Evolutionary conservation across 768 basidiomycete genomes (phyloP).

Genomic region (Dacryopinax primogenitus): DNA sequence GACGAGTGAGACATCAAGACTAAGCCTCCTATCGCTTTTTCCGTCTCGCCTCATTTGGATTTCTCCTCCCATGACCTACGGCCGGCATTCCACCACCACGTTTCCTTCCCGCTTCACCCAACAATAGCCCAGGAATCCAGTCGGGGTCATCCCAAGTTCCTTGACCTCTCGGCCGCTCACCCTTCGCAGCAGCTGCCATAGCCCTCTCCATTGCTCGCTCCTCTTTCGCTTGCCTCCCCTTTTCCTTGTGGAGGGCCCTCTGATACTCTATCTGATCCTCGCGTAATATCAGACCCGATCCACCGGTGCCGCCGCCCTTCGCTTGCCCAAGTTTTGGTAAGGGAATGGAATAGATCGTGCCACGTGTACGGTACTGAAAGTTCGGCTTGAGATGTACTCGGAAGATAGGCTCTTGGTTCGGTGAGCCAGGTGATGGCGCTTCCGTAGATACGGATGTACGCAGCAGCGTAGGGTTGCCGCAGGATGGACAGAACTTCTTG

Average conservation of each 20-base stretch:
- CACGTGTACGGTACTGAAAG: slow-evolving; percentile 85
- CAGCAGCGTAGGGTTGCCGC: slow-evolving; percentile 81
- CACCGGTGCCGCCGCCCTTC: slow-evolving; percentile 53
- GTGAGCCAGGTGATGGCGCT: slow-evolving; percentile 42
- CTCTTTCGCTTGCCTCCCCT: slow-evolving; percentile 61
- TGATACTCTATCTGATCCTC: slow-evolving; percentile 87
- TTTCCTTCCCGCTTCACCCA: slow-evolving; percentile 36
- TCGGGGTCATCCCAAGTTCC: slow-evolving; percentile 89
- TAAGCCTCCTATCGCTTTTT: slow-evolving; percentile 27
- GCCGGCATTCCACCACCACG: slow-evolving; percentile 58
- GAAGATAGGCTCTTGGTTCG: slow-evolving; percentile 51
- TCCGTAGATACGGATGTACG: slow-evolving; percentile 80
- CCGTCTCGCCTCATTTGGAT: slow-evolving; percentile 68
- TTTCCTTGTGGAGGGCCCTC: slow-evolving; percentile 64
- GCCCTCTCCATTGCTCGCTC: slow-evolving; percentile 62
- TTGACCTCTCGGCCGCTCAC: slow-evolving; percentile 32
- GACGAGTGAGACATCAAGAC: neutral
- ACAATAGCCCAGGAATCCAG: slow-evolving; percentile 75
- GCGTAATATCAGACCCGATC: slow-evolving; percentile 73
- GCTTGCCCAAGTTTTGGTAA: slow-evolving; percentile 78
- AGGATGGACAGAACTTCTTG: slow-evolving; percentile 94
- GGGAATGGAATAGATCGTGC: slow-evolving; percentile 86
- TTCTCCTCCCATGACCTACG: slow-evolving; percentile 76
- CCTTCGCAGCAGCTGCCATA: slow-evolving; percentile 32
- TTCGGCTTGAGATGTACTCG: slow-evolving; percentile 89